Evolutionary conservation across 73 alveolate genomes (phyloP).

Genomic region (Paramecium sexaurelia): DNA sequence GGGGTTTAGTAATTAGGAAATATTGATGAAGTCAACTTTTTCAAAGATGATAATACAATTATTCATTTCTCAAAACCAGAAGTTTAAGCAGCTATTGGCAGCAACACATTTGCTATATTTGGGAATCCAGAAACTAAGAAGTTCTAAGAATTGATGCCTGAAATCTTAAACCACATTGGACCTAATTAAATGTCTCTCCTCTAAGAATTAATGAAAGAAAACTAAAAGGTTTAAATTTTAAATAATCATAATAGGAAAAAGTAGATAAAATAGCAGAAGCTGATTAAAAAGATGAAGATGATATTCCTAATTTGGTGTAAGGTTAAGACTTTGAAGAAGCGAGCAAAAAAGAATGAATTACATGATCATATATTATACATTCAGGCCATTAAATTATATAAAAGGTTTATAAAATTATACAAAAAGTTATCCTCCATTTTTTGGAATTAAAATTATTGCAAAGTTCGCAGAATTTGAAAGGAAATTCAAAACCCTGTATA

Average conservation of each 20-base stretch:
- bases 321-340: constrained; percentile 46
- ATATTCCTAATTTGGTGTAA: constrained; percentile 22
- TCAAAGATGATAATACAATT: constrained; percentile 93
- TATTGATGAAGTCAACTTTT: constrained; percentile 89
- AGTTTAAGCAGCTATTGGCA: constrained; percentile 86
- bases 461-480: too few relatives aligned
- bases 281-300: constrained; percentile 39
- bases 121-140: constrained; percentile 89
- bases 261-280: constrained; percentile 32
- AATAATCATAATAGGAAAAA: not conserved
- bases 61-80: constrained; percentile 90
- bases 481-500: too few relatives aligned
- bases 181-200: constrained; percentile 63
- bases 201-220: constrained; percentile 29
- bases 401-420: too few relatives aligned
- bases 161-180: constrained; percentile 84
- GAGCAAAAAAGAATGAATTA: constrained; percentile 16
- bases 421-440: too few relatives aligned
- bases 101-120: constrained; percentile 83
- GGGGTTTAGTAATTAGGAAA: constrained; percentile 86
- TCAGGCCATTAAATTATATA: not conserved
- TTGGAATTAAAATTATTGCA: too few relatives aligned
- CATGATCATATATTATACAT: not conserved
- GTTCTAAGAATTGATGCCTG: constrained; percentile 83
- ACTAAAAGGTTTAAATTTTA: not conserved